Evolutionary conservation across 1,284 basidiomycete genomes (phyloP), one percentile per base, ranked within the genome.

Genomic region (Pholiota adiposa): DNA sequence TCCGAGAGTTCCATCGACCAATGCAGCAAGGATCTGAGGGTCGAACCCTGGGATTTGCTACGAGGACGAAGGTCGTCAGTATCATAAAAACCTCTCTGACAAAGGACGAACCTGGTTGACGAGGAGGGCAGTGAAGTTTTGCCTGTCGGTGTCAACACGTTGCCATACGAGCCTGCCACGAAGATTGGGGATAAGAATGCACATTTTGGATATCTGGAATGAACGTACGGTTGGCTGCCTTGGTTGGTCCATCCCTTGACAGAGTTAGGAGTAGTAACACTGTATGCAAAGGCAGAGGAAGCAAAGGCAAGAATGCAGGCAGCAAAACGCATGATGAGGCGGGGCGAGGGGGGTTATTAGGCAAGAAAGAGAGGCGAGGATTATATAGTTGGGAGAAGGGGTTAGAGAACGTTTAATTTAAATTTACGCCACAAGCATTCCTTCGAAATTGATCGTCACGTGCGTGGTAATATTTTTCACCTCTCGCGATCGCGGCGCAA

Each of bases 81-180:
- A 31, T 25, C n/a, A 25, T 25, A 23, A 38, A 14, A 38, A n/a
- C n/a, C n/a, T n/a, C 16, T 38, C 16, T 38, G 12, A 38, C 14
- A 14, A 16, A 43, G 6, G 12, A 46, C 41, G 25, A 41, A 78
- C 90, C 71, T 79, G 73, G 75, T 93, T 91, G 66, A 79, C 80
- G 54, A 94, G 80, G 54, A 92, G 75, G 51, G 83, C 79, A 11
- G 88, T 84, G 73, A 94, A 93, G 75, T 83, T 91, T 54, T 61
- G 46, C 0, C 83, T 70, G 69, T 93, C 91, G 18, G 88, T 89
- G 60, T 61, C 61, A 62, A 92, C 90, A n/a, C 79, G 79, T 2
- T 74, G 60, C 91, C 92, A 93, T 18, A 73, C 60, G 62, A 92
- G 75, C 34, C 72, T 77, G 71, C 34, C 46, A 49, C 21, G 51